Evolutionary conservation across 2,329 filamentous ascomycete genomes (phyloP).

Genomic region (Colletotrichum gigasporum): DNA sequence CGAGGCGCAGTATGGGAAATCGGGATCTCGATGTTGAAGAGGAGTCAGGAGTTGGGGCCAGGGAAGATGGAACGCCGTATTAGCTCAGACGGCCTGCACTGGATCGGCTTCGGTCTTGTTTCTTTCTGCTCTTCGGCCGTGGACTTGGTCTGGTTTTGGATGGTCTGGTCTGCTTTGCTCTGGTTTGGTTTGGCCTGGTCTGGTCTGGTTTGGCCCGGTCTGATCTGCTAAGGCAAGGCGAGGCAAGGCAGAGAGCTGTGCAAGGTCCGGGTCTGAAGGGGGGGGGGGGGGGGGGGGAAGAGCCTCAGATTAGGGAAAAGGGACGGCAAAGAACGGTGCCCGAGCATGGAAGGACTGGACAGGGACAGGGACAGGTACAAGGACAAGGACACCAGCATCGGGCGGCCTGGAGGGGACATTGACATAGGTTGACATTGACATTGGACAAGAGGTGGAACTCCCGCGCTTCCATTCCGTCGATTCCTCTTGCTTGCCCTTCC

Average conservation of each 20-base stretch:
- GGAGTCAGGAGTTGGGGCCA: background rate
- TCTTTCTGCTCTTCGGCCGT: background rate
- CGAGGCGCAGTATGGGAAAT: slow-evolving; percentile 27
- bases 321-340: no score
- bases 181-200: background rate
- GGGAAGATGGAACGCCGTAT: slow-evolving; percentile 14
- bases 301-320: no score
- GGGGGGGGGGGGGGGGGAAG: no score
- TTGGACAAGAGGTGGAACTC: no score
- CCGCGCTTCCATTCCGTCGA: no score
- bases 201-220: background rate
- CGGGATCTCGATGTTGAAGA: slow-evolving; percentile 23
- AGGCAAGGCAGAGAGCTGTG: background rate
- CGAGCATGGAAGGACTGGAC: no score
- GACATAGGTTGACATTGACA: no score
- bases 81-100: background rate
- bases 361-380: no score
- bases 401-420: no score
- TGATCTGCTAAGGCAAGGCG: background rate
- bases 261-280: no score
- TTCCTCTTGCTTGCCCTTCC: no score
- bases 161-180: background rate
- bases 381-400: no score
- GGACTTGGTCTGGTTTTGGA: background rate
- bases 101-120: background rate